Evolutionary conservation across 805 yeast species (phyloP), one percentile per base, ranked within the genome.

Genomic region (Candida anglica): DNA sequence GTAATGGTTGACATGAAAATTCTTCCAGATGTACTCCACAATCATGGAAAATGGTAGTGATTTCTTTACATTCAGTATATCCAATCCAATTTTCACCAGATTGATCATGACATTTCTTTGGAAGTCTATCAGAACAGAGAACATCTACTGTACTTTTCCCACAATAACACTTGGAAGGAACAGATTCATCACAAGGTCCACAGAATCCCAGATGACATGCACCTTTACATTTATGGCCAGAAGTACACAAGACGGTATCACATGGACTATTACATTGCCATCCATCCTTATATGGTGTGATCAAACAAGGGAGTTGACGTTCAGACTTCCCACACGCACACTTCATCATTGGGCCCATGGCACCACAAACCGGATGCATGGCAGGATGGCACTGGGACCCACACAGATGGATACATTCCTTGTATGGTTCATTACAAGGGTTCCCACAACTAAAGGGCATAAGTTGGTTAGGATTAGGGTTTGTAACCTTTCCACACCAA

Each of bases 371-470:
- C 1, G 86, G 78, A 56, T 89, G 96, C 1, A 88, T 83, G 0
- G 96, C 97, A 2, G 96, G 91, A 54, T 88, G 97, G 53, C 97
- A 88, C 11, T 72, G 69, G 3, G 78, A 60, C 1, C 84, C 58
- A 50, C 97, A 88, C 3, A 77, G 74, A 52, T 88, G 97, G 2
- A 79, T 70, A 53, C 96, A 84, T 4, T 57, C 51, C 1, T 58
- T 53, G 32, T 81, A 65, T 20, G 74, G 70, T 24, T 66, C 61
- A 32, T 73, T 71, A 62, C 97, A 88, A 0, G 86, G 70, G 51
- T 84, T 88, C 2, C 96, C 96, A 67, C 97, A 89, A 31, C 93
- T 81, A 44, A 88, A 93, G 0, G 96, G 96, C 32, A 69, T 61
- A 33, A 79, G 56, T 14, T 68, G 57, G 46, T 81, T 78, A 1